Base-by-base conservation (phyloP, 495 filamentous ascomycete species). In the Pyrenopolyporus hunteri region DNA sequence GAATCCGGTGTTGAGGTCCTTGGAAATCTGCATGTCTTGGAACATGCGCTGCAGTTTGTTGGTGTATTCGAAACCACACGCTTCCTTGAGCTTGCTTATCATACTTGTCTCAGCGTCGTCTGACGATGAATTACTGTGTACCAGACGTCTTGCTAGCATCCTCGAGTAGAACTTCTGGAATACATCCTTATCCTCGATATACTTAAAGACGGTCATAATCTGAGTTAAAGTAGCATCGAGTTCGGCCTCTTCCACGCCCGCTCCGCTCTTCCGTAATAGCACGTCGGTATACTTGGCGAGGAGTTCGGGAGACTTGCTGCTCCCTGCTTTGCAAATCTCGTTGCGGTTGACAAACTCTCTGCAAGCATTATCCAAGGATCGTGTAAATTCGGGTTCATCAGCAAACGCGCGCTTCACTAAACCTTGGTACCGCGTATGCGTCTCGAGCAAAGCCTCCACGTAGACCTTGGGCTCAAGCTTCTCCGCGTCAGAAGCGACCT, bases 1-100 rank as follows among this genome's bases (percentile, higher is more conserved):
- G 82, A 93, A 98, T 29, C 83, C 83, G 29, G 82, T 81, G 74
- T 99, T 98, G 47, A 99, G 86, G 76, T 98, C 95, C 73, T 96
- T 95, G 65, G 93, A 97, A 46, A 96, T 94, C 72, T 97, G 94
- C 77, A 99, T 98, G 67, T 99, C 94, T 71, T 97, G 92, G 83
- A 98, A 98, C 94, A 99, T 99, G 67, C 95, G 92, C 78, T 98
- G 94, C 43, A 99, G 80, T 74, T 97, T 98, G 80, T 98, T 98
- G 63, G 94, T 99, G 72, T 99, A 99, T 72, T 99, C 94, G 59
- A 95, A 98, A 61, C 94, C 94, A 69, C 94, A 98, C 0, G 93
- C 94, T 71, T 99, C 94, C 79, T 98, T 99, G 60, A 99, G 82
- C 76, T 99, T 99, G 80, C 88, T 90, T 73, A 99, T 98, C 94